phyloP scores from a whole-genome alignment of 192 early-diverging fungal genomes.

The Lunasporangiospora selenospora region DNA sequence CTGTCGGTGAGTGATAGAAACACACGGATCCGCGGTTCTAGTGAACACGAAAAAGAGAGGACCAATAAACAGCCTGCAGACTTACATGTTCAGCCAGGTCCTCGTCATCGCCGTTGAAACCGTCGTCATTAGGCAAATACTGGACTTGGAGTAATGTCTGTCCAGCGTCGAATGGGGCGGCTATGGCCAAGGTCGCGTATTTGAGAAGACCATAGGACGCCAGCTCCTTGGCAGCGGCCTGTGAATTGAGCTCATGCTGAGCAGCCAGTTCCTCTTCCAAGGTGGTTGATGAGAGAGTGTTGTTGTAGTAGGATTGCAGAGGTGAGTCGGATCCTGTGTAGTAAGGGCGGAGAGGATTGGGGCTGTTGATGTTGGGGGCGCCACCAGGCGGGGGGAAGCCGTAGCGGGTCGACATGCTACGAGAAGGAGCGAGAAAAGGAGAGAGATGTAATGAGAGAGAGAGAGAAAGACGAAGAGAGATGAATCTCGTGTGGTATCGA shows the following conservation, averaged over 20 bases:
- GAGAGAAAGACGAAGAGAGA: too few species aligned
- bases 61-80: not conserved
- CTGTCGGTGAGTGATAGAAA: not conserved
- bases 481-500: too few species aligned
- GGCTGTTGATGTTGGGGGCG: slow-evolving; percentile 28
- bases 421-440: too few species aligned
- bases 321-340: slow-evolving; percentile 41
- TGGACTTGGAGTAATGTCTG: slow-evolving; percentile 84
- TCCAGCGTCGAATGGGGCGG: slow-evolving; percentile 71
- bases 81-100: slow-evolving; percentile 49
- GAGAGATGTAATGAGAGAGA: too few species aligned
- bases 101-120: slow-evolving; percentile 40
- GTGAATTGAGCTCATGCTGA: slow-evolving; percentile 49
- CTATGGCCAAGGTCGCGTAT: slow-evolving; percentile 63
- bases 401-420: slow-evolving; percentile 29
- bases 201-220: slow-evolving; percentile 70
- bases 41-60: not conserved
- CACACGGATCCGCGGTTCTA: not conserved
- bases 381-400: slow-evolving; percentile 39
- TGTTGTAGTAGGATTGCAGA: slow-evolving; percentile 45
- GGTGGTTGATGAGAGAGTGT: slow-evolving; percentile 24
- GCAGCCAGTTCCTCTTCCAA: slow-evolving; percentile 40
- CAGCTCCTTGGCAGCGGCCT: slow-evolving; percentile 63
- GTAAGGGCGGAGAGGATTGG: slow-evolving; percentile 42
- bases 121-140: slow-evolving; percentile 69